Evolutionary conservation across 2,329 filamentous ascomycete species (phyloP).

Genomic region (Ceratocystis diversiconidia): DNA sequence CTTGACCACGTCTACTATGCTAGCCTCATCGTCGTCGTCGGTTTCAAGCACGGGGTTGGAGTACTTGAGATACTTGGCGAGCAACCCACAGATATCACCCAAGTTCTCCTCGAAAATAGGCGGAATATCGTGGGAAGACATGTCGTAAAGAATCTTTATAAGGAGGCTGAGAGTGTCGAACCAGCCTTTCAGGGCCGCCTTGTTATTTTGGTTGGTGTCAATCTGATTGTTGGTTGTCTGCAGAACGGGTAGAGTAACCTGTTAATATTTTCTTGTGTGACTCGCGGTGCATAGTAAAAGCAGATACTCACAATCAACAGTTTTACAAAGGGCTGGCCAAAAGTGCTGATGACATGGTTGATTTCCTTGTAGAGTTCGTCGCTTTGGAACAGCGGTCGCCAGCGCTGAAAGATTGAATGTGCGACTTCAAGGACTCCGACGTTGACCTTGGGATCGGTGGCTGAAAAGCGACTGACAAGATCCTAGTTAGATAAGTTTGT

Average conservation of each 20-base stretch:
- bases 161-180: constrained; percentile 79
- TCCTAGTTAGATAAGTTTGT: constrained; percentile 37
- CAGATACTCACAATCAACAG: constrained; percentile 51
- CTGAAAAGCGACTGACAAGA: constrained; percentile 73
- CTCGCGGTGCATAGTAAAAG: not conserved
- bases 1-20: constrained; percentile 72
- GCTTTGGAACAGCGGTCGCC: constrained; percentile 85
- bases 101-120: constrained; percentile 90
- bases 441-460: constrained; percentile 70
- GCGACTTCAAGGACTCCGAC: constrained; percentile 92
- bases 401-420: constrained; percentile 93
- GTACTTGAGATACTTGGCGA: constrained; percentile 89
- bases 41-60: constrained; percentile 70
- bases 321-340: constrained; percentile 68
- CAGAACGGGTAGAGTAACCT: not conserved
- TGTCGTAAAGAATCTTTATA: constrained; percentile 85
- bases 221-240: constrained; percentile 58
- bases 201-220: constrained; percentile 60
- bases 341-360: constrained; percentile 81
- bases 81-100: constrained; percentile 55
- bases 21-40: constrained; percentile 79
- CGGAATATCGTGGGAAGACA: constrained; percentile 93
- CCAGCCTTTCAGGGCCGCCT: constrained; percentile 57
- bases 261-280: not conserved
- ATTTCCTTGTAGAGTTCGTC: constrained; percentile 90